Evolutionary conservation across 805 yeast species (phyloP), one percentile per base, ranked within the genome.

Genomic region (Blastobotrys terrestris): DNA sequence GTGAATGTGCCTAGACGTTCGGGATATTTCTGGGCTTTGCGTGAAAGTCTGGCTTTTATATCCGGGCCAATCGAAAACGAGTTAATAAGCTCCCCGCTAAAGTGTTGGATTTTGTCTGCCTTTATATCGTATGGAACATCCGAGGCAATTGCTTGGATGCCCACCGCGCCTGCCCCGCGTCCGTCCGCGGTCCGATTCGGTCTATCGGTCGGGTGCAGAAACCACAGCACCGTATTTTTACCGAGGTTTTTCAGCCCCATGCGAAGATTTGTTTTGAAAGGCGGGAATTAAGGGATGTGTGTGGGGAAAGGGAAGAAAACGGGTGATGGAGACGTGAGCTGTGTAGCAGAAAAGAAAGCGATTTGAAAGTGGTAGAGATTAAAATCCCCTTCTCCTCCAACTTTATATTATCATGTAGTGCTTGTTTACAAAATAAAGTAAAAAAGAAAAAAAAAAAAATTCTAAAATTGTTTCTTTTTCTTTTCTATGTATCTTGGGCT

Each of bases 241-340:
- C 44, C 44, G 44, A 41, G 44, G 44, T 20, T 41, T 3, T 41
- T 15, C 11, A 41, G 20, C 19, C 44, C 44, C 44, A 41, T 41
- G 35, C 11, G 35, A 5, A 26, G 35, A 26, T 26, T 6, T 26
- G 5, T 6, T 26, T 26, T 26, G 11, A 26, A 11, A 11, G 35
- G 35, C 8, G 11, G 35, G 35, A 6, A 26, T 5, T 5, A 26
- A 26, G 35, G n/a, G n/a, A n/a, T n/a, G n/a, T n/a, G n/a, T 26
- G 35, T 26, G 35, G 35, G 11, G 35, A 26, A 26, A 11, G 11
- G 11, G 35, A 26, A 26, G 5, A n/a, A n/a, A n/a, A n/a, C n/a
- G n/a, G n/a, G n/a, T n/a, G n/a, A n/a, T n/a, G n/a, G n/a, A n/a
- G n/a, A n/a, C n/a, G n/a, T n/a, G n/a, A n/a, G n/a, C n/a, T n/a